Base-by-base conservation (phyloP, 2,329 filamentous ascomycete species). In the Botrytis tulipae region DNA sequence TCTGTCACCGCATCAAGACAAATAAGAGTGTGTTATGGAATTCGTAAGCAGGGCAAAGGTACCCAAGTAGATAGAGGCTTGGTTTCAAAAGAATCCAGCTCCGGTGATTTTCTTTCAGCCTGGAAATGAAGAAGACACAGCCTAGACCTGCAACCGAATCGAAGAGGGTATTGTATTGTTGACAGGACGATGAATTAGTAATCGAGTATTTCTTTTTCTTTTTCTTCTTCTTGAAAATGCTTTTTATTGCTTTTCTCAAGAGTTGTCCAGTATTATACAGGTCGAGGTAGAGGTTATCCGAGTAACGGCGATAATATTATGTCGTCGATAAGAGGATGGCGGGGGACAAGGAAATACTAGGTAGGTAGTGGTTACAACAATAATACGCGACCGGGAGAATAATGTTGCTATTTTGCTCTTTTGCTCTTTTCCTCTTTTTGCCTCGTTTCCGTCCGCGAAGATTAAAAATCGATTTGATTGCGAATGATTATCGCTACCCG, bases 261-360 rank as follows among this genome's bases (percentile, higher is more conserved):
- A 73, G 32, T 59, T 60, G 35, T 32, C 22, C n/a, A 57, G 51
- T 57, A 57, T 29, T 18, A 51, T 70, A 46, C 32, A 51, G 46
- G 72, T 48, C 20, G 46, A 48, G 46, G 25, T 54, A n/a, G 44
- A 51, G 51, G 72, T 73, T 71, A 74, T 71, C 70, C 37, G 59
- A 37, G 18, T 42, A 25, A 63, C 60, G 22, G 72, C 63, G 70
- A 75, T 76, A 74, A 73, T 73, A 74, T 54, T 71, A 65, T 65
- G 71, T 71, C 40, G 54, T 75, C 71, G 76, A 78, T 78, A 77
- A 76, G 77, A 75, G n/a, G 75, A 76, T 68, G 77, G 76, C 74
- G 71, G 77, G 77, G 51, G 67, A 37, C n/a, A 71, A 46, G 69
- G 62, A 44, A 72, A 63, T 57, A 29, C n/a, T 57, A 29, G n/a